phyloP scores from a whole-genome alignment of 345 rosid species.

The Punica granatum region DNA sequence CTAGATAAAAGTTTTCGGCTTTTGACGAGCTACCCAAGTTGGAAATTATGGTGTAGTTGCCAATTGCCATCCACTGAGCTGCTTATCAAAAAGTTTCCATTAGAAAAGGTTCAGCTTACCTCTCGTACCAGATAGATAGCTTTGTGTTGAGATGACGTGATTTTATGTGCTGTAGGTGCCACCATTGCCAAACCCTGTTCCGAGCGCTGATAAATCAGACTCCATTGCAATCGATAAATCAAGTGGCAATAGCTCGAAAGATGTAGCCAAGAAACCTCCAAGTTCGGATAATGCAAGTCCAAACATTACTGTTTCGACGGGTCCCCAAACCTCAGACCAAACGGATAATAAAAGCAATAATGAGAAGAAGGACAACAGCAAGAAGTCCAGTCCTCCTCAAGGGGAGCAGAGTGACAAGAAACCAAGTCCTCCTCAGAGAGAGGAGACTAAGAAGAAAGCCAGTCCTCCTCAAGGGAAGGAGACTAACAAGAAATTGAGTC shows the following conservation, averaged over 20 bases:
- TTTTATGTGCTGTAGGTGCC: constrained; percentile 28
- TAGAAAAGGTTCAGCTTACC: neutral
- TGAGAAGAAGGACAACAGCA: neutral
- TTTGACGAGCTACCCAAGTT: neutral
- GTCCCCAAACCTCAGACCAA: constrained; percentile 22
- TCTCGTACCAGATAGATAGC: neutral
- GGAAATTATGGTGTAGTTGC: neutral
- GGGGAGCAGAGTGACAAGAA: neutral
- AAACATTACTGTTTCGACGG: constrained; percentile 4
- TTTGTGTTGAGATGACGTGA: neutral
- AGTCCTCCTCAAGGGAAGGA: neutral
- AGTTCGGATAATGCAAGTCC: constrained; percentile 15
- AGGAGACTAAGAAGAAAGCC: neutral
- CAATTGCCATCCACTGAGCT: no score
- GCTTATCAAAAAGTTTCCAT: neutral
- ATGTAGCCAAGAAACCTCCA: neutral
- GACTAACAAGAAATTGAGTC: neutral
- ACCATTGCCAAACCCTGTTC: constrained; percentile 23
- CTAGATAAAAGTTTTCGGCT: neutral
- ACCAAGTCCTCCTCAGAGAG: neutral
- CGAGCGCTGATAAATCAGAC: constrained; percentile 12
- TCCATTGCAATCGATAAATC: constrained; percentile 7
- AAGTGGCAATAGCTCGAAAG: constrained; percentile 2
- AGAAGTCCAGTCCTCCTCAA: neutral
- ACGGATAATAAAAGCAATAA: constrained; percentile 11